Conservation (phyloP, 306 rosid genomes). For the Oemleria cerasiformis region DNA sequence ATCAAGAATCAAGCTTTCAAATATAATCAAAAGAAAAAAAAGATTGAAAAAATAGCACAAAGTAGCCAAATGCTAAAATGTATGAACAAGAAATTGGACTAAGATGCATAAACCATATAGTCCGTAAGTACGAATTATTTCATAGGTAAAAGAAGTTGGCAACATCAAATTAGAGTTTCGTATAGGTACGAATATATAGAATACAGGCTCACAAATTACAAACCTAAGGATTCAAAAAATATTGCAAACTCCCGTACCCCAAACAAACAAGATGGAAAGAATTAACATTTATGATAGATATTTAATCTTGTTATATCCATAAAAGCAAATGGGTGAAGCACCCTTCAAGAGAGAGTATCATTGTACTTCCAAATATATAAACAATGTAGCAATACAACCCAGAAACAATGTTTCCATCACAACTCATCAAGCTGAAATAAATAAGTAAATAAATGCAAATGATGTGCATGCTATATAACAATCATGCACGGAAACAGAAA, state of each 20-base stretch:
- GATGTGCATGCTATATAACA: background rate
- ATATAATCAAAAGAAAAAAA: background rate
- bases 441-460: slow-evolving; percentile 2
- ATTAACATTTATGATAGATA: background rate
- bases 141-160: background rate
- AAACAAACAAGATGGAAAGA: background rate
- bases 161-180: background rate
- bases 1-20: background rate
- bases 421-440: background rate
- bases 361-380: background rate
- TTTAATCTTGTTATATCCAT: background rate
- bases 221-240: background rate
- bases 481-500: background rate
- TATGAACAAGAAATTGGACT: background rate
- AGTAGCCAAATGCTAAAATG: background rate
- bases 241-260: background rate
- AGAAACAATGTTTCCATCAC: background rate
- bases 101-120: slow-evolving; percentile 1
- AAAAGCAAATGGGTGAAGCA: background rate
- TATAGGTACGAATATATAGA: background rate
- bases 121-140: background rate
- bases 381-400: background rate
- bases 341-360: background rate
- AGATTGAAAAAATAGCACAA: background rate
- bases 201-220: background rate